Percentiles rank a stretch among this genome's conserved stretches.
These are phyloP conservation scores for Tulasnella sp. DNA, from an alignment of 768 basidiomycete species.

Conservation along the genomic window DNA sequence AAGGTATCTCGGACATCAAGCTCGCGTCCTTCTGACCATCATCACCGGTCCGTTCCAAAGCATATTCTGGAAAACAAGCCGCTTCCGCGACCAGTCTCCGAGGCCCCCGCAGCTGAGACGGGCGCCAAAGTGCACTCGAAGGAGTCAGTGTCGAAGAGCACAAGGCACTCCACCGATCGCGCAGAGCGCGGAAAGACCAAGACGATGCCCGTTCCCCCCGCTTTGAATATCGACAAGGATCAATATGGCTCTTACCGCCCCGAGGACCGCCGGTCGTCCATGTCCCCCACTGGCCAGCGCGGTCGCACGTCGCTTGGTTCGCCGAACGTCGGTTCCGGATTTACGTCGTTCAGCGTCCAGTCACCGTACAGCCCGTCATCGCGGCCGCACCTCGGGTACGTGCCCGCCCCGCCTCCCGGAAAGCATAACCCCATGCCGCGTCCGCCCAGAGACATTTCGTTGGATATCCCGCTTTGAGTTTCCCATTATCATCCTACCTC, in stretches of 20 bases:
- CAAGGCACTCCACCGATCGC: background rate
- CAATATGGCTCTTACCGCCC: background rate
- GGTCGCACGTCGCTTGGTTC: background rate
- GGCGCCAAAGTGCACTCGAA: background rate
- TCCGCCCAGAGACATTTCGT: slow-evolving; percentile 12
- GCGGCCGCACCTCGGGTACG: background rate
- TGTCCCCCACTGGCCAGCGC: background rate
- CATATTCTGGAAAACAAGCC: background rate
- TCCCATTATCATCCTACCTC: background rate
- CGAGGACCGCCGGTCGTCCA: background rate
- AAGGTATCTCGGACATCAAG: background rate
- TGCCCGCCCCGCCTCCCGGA: slow-evolving; percentile 4
- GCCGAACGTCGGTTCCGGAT: background rate
- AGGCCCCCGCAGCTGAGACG: background rate
- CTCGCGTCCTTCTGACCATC: background rate
- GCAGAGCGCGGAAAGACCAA: background rate
- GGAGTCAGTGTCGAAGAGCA: slow-evolving; percentile 1
- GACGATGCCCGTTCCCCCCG: background rate
- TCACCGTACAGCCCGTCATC: slow-evolving; percentile 5
- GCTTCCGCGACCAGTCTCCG: background rate
- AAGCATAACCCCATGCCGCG: slow-evolving; percentile 9
- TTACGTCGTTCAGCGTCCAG: slow-evolving; percentile 10
- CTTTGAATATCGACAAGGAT: background rate
- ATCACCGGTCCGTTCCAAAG: background rate
- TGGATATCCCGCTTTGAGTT: slow-evolving; percentile 11